phyloP scores from a whole-genome alignment of 1,284 basidiomycete genomes.

The Fistulinella cinereoalba region DNA sequence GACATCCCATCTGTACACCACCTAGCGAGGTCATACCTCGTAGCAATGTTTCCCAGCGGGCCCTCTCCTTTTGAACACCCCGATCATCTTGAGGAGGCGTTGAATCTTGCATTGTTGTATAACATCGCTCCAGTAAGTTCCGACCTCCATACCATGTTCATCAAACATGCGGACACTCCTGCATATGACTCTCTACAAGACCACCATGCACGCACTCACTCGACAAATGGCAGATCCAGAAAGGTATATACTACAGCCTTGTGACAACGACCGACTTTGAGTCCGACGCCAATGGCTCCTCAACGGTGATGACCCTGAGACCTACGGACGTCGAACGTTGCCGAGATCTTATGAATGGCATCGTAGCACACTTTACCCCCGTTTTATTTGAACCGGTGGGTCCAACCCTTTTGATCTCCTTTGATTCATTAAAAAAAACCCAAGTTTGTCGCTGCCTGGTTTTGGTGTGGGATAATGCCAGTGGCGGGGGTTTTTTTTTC shows the following conservation, averaged over 20 bases:
- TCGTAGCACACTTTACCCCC: slow-evolving; percentile 67
- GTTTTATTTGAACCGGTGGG: slow-evolving; percentile 61
- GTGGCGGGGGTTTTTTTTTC: background rate
- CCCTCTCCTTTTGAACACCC: slow-evolving; percentile 38
- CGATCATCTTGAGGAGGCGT: slow-evolving; percentile 46
- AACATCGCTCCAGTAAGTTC: slow-evolving; percentile 44
- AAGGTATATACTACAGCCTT: slow-evolving; percentile 58
- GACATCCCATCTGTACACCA: slow-evolving; percentile 53
- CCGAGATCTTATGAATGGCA: slow-evolving; percentile 42
- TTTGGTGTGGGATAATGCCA: background rate
- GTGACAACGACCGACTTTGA: slow-evolving; percentile 55
- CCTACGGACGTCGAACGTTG: slow-evolving; percentile 35
- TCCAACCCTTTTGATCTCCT: slow-evolving; percentile 4
- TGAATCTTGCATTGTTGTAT: slow-evolving; percentile 47
- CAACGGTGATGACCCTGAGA: slow-evolving; percentile 11
- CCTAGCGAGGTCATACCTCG: slow-evolving; percentile 41
- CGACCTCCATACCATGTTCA: background rate
- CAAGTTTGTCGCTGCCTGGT: background rate
- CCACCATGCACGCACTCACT: background rate
- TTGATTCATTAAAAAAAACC: background rate
- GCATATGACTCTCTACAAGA: background rate
- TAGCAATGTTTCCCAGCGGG: slow-evolving; percentile 43
- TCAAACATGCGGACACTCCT: background rate
- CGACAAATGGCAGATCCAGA: slow-evolving; percentile 46
- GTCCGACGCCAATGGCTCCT: slow-evolving; percentile 20